Conservation (phyloP, 2,329 filamentous ascomycete species). For the Aspergillus felis region DNA sequence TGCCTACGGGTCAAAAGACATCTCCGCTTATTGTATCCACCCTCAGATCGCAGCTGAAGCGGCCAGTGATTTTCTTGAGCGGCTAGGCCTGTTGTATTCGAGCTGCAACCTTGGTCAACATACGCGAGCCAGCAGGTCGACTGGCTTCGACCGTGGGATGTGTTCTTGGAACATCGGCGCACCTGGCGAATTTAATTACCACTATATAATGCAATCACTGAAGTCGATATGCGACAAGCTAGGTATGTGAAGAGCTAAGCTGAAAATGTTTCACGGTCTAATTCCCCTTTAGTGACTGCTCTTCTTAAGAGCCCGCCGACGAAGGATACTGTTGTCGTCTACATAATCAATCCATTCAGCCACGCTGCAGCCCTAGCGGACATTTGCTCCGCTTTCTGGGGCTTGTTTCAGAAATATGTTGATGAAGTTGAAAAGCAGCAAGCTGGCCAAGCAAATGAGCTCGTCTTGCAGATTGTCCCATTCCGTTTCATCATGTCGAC, state of each 20-base stretch:
- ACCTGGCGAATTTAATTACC: constrained; percentile 26
- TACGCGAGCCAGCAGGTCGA: constrained; percentile 38
- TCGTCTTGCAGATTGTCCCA: constrained; percentile 57
- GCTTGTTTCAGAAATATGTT: constrained; percentile 53
- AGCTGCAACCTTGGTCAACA: constrained; percentile 55
- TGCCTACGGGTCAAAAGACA: constrained; percentile 52
- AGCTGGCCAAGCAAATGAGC: constrained; percentile 38
- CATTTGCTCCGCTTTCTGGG: constrained; percentile 56
- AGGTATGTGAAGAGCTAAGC: constrained; percentile 24
- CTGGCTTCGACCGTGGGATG: constrained; percentile 37
- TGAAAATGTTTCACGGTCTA: background rate
- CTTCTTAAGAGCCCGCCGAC: constrained; percentile 31
- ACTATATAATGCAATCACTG: constrained; percentile 32
- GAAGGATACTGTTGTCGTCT: constrained; percentile 51
- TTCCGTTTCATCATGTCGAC: constrained; percentile 51
- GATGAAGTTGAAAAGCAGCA: constrained; percentile 33
- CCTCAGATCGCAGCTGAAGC: constrained; percentile 47
- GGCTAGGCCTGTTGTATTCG: constrained; percentile 53
- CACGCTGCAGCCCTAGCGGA: constrained; percentile 45
- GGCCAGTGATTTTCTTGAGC: constrained; percentile 50
- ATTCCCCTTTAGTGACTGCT: constrained; percentile 27
- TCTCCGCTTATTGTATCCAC: constrained; percentile 56
- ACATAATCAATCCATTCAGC: constrained; percentile 56
- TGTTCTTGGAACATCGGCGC: constrained; percentile 31
- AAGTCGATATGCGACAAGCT: constrained; percentile 34